These are phyloP conservation scores for Backusella tarrabulga DNA, from an alignment of 192 early-diverging fungal genomes.

Conservation along the genomic window DNA sequence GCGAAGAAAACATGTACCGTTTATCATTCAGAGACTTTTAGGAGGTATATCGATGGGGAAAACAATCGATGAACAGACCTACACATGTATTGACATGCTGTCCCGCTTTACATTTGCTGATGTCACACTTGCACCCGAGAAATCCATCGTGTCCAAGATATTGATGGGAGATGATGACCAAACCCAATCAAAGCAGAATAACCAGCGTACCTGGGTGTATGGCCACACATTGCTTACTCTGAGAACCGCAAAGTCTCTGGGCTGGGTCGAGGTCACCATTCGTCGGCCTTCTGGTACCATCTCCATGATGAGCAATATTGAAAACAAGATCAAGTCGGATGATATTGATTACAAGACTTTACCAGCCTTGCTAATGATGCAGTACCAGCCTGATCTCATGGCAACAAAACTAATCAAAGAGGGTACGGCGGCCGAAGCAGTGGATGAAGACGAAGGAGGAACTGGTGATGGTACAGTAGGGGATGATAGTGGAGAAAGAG, in stretches of 20 bases:
- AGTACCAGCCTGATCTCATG: slow-evolving; percentile 42
- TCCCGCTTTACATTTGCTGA: slow-evolving; percentile 81
- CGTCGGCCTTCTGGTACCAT: slow-evolving; percentile 81
- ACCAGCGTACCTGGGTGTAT: slow-evolving; percentile 76
- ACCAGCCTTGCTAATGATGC: slow-evolving; percentile 53
- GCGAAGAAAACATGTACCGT: slow-evolving; percentile 76
- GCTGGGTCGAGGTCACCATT: slow-evolving; percentile 80
- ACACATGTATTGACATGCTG: slow-evolving; percentile 94
- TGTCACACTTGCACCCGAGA: slow-evolving; percentile 58
- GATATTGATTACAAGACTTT: slow-evolving; percentile 44
- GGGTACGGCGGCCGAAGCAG: background rate
- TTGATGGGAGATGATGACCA: slow-evolving; percentile 38
- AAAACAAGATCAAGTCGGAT: slow-evolving; percentile 62
- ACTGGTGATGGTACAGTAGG: background rate
- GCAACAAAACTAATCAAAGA: background rate
- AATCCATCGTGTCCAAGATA: slow-evolving; percentile 50
- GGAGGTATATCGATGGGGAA: slow-evolving; percentile 55
- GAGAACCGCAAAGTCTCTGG: slow-evolving; percentile 57
- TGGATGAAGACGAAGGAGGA: slow-evolving; percentile 8
- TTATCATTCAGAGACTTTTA: slow-evolving; percentile 74
- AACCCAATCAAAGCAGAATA: slow-evolving; percentile 39
- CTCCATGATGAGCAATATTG: slow-evolving; percentile 64
- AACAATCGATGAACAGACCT: slow-evolving; percentile 81
- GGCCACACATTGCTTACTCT: slow-evolving; percentile 86
- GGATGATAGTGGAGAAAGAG: background rate